Conservation (phyloP, 2,329 filamentous ascomycete genomes). For the Massarina eburnea region DNA sequence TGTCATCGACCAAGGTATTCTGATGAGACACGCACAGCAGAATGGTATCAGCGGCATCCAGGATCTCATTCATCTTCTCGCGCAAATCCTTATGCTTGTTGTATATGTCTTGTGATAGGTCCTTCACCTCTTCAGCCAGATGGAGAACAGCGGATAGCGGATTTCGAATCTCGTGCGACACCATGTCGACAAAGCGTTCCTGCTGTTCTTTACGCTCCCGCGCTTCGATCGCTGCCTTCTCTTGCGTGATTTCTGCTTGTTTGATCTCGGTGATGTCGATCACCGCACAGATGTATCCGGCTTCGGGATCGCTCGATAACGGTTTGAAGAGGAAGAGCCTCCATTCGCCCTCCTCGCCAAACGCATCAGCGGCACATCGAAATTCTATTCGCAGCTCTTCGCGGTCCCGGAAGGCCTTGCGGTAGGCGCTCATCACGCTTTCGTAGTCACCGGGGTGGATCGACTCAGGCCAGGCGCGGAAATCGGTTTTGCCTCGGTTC, state of each 20-base stretch:
- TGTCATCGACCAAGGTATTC: slow-evolving; percentile 51
- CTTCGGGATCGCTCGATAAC: slow-evolving; percentile 44
- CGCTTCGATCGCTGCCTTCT: slow-evolving; percentile 47
- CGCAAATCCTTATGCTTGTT: slow-evolving; percentile 15
- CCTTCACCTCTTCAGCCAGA: slow-evolving; percentile 47
- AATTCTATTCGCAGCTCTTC: slow-evolving; percentile 48
- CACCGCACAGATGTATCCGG: slow-evolving; percentile 50
- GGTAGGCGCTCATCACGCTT: slow-evolving; percentile 48
- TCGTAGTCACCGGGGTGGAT: slow-evolving; percentile 50
- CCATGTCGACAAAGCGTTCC: slow-evolving; percentile 51
- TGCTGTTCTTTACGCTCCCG: slow-evolving; percentile 49
- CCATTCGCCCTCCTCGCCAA: slow-evolving; percentile 39
- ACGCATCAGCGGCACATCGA: slow-evolving; percentile 39
- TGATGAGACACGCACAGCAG: slow-evolving; percentile 49
- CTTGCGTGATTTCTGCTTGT: slow-evolving; percentile 45
- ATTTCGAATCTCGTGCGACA: slow-evolving; percentile 45
- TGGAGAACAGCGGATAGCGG: slow-evolving; percentile 45
- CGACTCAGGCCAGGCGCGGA: slow-evolving; percentile 50
- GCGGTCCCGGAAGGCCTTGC: slow-evolving; percentile 43
- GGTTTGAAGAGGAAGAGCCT: slow-evolving; percentile 48
- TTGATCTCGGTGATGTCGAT: slow-evolving; percentile 52
- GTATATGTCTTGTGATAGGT: slow-evolving; percentile 30
- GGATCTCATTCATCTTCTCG: slow-evolving; percentile 29
- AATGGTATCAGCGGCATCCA: slow-evolving; percentile 44
- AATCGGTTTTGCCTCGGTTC: slow-evolving; percentile 42